Base-by-base conservation (phyloP, 2,329 filamentous ascomycete genomes). In the Chrysosporium queenslandicum region DNA sequence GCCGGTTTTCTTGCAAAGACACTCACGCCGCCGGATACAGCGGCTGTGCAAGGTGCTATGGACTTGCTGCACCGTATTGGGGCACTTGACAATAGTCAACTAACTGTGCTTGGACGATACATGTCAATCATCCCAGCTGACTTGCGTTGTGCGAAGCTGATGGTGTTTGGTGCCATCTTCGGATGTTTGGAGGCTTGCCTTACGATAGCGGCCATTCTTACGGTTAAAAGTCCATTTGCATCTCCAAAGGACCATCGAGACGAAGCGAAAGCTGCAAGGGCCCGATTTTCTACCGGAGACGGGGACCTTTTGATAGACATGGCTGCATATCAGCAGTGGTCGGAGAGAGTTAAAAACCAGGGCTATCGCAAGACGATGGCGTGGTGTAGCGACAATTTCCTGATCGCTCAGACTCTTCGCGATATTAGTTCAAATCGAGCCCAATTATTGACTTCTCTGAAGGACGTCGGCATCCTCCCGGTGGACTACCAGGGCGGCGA, bases 81-180 rank as follows among this genome's bases (percentile, higher is more conserved):
- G 27, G 91, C 90, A 0, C 75, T 97, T 12, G 87, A 92, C 60
- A 87, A 87, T 41, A 81, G 87, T 53, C 85, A 88, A 61, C 77
- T 98, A 37, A 97, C 92, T 0, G 89, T 90, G 2, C 81, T 98
- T 43, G 92, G 92, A 36, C 83, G 86, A 50, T 92, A 97, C 70
- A 76, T 98, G n/a, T 86, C 90, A 16, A 87, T 94, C 81, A 89
- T 98, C 47, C 92, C 92, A 1, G 87, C 91, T 0, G 92, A 98
- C 64, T 76, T 98, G 45, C 82, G 91, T 25, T 94, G 89, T 66
- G 88, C 87, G 42, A 98, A 98, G 69, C 77, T 98, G 30, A 88
- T 98, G 77, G 87, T 98, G 2, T 95, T 94, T 63, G 92, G 92
- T 4, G 85, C 88, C 14, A 89, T 94, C 53, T 97, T 98, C 63